A percentile compares a stretch with the other conserved stretches of the same genome.
phyloP scores from a whole-genome alignment of 208 protist genomes.

The Histomonas meleagridis region DNA sequence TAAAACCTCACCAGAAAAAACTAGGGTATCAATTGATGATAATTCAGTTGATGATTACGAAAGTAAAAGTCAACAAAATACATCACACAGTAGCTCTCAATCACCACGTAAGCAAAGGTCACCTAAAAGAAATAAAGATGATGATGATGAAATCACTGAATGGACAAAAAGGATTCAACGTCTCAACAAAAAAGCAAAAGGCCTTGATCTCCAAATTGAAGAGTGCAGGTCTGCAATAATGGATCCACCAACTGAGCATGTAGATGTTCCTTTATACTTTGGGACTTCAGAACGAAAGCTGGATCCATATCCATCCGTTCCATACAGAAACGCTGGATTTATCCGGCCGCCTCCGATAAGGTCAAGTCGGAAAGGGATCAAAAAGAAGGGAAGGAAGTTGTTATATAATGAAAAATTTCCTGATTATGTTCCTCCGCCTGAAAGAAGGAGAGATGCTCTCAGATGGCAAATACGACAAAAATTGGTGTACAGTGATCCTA shows the following conservation, averaged over 20 bases:
- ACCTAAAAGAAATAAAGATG: neutral
- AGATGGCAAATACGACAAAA: constrained; percentile 18
- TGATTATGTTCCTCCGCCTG: constrained; percentile 5
- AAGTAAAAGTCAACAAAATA: too few relatives aligned
- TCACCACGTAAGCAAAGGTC: neutral
- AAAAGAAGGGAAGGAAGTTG: neutral
- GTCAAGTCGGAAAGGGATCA: neutral
- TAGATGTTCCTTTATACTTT: constrained; percentile 6
- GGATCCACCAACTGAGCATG: neutral
- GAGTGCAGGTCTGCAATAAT: neutral
- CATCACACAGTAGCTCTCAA: too few relatives aligned
- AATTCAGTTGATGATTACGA: too few relatives aligned
- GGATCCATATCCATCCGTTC: neutral
- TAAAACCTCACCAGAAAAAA: too few relatives aligned
- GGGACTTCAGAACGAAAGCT: constrained; percentile 9
- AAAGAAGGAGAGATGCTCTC: neutral
- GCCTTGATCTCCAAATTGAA: neutral
- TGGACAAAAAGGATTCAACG: neutral
- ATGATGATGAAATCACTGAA: neutral
- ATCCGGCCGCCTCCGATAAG: neutral
- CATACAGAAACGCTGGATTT: neutral
- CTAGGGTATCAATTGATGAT: too few relatives aligned
- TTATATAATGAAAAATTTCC: neutral
- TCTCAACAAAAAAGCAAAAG: neutral
- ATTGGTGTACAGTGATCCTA: neutral